Evolutionary conservation across 768 basidiomycete species (phyloP).

Genomic region (Glaciozyma martinii): DNA sequence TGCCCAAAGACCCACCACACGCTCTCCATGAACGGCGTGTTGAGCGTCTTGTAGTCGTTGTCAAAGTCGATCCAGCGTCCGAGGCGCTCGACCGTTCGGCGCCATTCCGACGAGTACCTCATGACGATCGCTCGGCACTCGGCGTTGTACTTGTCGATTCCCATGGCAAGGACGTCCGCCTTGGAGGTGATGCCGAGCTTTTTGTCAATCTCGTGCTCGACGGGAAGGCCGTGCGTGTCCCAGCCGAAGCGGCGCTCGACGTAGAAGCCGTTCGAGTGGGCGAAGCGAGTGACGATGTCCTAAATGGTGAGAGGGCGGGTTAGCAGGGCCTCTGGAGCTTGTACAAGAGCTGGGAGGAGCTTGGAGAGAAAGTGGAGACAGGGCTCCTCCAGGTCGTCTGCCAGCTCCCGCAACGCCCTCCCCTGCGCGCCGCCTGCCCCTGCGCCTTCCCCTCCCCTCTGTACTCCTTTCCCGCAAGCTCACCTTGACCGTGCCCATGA

Average conservation of each 20-base stretch:
- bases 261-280: conserved; percentile 82
- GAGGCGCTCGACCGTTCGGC: conserved; percentile 89
- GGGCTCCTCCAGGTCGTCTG: neutral
- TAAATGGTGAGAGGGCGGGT: conserved; percentile 38
- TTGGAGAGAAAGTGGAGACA: neutral
- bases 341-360: neutral
- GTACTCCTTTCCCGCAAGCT: conserved; percentile 25
- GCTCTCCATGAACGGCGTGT: conserved; percentile 87
- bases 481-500: conserved; percentile 76
- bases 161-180: conserved; percentile 87
- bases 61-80: conserved; percentile 99
- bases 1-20: conserved; percentile 98
- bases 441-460: conserved; percentile 6
- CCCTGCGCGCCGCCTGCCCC: neutral
- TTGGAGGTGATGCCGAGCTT: conserved; percentile 81
- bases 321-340: conserved; percentile 1
- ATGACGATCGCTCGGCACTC: conserved; percentile 96
- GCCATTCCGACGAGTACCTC: conserved; percentile 92
- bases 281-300: conserved; percentile 97
- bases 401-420: no score
- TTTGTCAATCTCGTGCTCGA: conserved; percentile 99
- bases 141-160: conserved; percentile 93
- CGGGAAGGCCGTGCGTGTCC: conserved; percentile 97
- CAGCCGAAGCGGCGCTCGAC: conserved; percentile 92
- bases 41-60: conserved; percentile 96